Conservation (phyloP, 2,329 filamentous ascomycete species). For the Pyricularia sp. region DNA sequence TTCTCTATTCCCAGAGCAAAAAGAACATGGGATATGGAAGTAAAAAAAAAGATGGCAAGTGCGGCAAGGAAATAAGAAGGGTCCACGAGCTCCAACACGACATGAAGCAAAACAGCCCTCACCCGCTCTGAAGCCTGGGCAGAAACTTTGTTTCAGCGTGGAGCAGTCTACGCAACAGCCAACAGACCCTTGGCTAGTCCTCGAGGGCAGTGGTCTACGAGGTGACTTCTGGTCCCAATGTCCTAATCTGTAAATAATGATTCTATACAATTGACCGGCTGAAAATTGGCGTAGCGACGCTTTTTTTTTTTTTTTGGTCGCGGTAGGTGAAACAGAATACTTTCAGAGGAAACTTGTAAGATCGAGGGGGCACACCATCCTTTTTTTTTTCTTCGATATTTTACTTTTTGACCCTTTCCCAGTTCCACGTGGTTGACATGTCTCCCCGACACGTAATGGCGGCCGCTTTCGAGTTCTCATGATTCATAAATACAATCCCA, state of each 20-base stretch:
- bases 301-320: too few species aligned
- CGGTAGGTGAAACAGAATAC: neutral
- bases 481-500: neutral
- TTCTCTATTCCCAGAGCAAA: neutral
- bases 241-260: neutral
- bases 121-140: neutral
- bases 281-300: too few species aligned
- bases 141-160: neutral
- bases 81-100: neutral
- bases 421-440: neutral
- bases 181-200: neutral
- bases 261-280: too few species aligned
- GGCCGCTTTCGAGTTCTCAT: neutral
- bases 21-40: neutral
- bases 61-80: neutral
- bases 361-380: too few species aligned
- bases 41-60: neutral
- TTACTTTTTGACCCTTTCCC: neutral
- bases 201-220: neutral
- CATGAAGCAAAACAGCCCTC: neutral
- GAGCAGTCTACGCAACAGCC: neutral
- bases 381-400: neutral
- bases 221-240: neutral
- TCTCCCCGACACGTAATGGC: neutral
- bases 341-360: neutral